A percentile compares a stretch with the other conserved stretches of the same genome.
Evolutionary conservation across 139 green algal species (phyloP).

Genomic region (Chlamydomonas urium): DNA sequence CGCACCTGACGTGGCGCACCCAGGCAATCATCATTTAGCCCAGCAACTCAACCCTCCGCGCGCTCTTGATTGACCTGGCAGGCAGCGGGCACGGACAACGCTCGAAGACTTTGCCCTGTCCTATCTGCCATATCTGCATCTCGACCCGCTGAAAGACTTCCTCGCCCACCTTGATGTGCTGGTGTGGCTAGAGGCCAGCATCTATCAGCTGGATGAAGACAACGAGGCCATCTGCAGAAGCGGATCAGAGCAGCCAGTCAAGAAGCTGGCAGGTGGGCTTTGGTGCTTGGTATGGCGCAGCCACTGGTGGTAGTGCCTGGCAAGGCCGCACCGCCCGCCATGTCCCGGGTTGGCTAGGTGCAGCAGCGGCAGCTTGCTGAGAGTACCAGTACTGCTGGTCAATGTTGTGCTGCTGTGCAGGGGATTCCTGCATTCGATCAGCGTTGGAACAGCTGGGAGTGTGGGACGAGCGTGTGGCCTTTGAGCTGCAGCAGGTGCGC

Average conservation of each 20-base stretch:
- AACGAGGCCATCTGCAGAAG: slow-evolving; percentile 49
- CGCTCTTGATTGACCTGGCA: too few species aligned
- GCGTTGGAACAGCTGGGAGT: slow-evolving; percentile 36
- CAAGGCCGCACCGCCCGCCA: too few species aligned
- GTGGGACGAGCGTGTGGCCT: slow-evolving; percentile 20
- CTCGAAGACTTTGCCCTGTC: slow-evolving; percentile 68
- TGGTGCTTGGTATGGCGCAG: background rate
- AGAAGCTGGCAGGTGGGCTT: slow-evolving; percentile 16
- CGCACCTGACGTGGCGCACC: too few species aligned
- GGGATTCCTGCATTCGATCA: background rate
- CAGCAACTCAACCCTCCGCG: too few species aligned
- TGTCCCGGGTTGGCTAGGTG: too few species aligned
- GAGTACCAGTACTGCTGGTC: too few species aligned
- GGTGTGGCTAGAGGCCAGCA: slow-evolving; percentile 63
- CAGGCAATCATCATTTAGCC: too few species aligned
- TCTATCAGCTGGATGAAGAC: slow-evolving; percentile 72
- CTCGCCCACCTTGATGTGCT: slow-evolving; percentile 59
- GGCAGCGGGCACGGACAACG: slow-evolving; percentile 53
- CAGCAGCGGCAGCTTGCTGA: too few species aligned
- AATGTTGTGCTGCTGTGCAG: too few species aligned
- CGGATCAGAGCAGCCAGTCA: background rate
- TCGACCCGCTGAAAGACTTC: slow-evolving; percentile 45
- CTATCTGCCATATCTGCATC: slow-evolving; percentile 62
- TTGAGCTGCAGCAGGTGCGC: slow-evolving; percentile 51
- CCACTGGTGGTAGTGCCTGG: too few species aligned